Evolutionary conservation across 208 protist species (phyloP), one percentile per base, ranked within the genome.

Genomic region (Crithidia fasciculata): DNA sequence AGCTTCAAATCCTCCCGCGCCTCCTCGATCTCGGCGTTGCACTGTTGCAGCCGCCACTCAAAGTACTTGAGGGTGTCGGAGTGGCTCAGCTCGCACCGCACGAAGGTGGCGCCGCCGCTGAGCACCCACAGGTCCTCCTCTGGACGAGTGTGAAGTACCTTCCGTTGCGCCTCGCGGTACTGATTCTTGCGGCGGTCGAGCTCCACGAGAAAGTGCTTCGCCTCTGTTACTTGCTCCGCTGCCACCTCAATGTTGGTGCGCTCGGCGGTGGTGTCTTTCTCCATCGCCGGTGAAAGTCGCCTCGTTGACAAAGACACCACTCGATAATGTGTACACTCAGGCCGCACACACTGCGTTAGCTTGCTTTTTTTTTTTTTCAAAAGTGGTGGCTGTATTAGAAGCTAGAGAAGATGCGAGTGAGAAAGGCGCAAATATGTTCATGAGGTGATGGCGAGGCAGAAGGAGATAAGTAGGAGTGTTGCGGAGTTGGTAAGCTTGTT

Each of bases 161-260:
- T 80, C 15, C 91, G 87, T 8, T 76, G 84, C 1, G 89, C 89
- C 74, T 94, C 91, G 3, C 88, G 88, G 60, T 88, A 90, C 57
- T 96, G 91, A 45, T 93, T 86, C 69, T 96, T 89, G 15, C 87
- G 76, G 52, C 89, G 80, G 56, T 96, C 91, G 16, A 94, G 81
- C 53, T 93, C 84, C 10, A 94, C 71, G 10, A 96, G 76, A 58
- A 87, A 82, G 16, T 87, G 81, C 58, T 88, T 88, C 8, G 84
- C 86, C 70, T 92, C 91, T 3, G 68, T 69, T 1, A 96, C 86
- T 36, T 90, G 69, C 58, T 94, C 87, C 3, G 81, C 85, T 18
- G 86, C 88, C 15, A 85, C 65, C 59, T 96, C 91, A 37, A 85
- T 67, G 64, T 88, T 74, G 16, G 78, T 69, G 40, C 54, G 63